Conservation (phyloP, 176 grass and related monocot genomes). For the Cenchrus fungigraminus region DNA sequence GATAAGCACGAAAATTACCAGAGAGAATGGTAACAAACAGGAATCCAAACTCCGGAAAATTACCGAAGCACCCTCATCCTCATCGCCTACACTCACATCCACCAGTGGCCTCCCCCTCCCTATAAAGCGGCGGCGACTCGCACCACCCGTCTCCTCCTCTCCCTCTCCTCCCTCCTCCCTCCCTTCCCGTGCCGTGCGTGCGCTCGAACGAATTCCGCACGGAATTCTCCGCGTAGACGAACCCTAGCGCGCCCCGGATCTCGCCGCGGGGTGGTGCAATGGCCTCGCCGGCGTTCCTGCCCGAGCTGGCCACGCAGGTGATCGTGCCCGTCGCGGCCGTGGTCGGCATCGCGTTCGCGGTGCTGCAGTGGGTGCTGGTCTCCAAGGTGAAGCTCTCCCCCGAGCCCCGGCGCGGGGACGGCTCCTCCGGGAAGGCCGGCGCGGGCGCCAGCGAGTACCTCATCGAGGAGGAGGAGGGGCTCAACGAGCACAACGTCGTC, state of each 20-base stretch:
- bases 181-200: neutral
- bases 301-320: slow-evolving; percentile 72
- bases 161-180: neutral
- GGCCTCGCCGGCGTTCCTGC: slow-evolving; percentile 58
- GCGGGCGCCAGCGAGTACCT: slow-evolving; percentile 59
- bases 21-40: neutral
- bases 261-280: slow-evolving; percentile 31
- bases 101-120: neutral
- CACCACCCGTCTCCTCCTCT: slow-evolving; percentile 13
- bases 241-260: slow-evolving; percentile 3
- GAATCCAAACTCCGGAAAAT: neutral
- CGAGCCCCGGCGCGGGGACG: slow-evolving; percentile 32
- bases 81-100: neutral
- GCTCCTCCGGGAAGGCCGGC: slow-evolving; percentile 52
- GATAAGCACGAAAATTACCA: neutral
- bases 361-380: slow-evolving; percentile 76
- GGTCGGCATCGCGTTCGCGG: slow-evolving; percentile 75
- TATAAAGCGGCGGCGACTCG: slow-evolving; percentile 30
- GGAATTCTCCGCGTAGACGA: slow-evolving; percentile 1
- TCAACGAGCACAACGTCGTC: slow-evolving; percentile 93
- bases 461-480: slow-evolving; percentile 95
- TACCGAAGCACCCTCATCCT: neutral
- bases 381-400: slow-evolving; percentile 73
- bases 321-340: slow-evolving; percentile 68
- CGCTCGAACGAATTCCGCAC: neutral